Evolutionary conservation across 305 asterid genomes (phyloP).

Genomic region (Salvia sclarea): DNA sequence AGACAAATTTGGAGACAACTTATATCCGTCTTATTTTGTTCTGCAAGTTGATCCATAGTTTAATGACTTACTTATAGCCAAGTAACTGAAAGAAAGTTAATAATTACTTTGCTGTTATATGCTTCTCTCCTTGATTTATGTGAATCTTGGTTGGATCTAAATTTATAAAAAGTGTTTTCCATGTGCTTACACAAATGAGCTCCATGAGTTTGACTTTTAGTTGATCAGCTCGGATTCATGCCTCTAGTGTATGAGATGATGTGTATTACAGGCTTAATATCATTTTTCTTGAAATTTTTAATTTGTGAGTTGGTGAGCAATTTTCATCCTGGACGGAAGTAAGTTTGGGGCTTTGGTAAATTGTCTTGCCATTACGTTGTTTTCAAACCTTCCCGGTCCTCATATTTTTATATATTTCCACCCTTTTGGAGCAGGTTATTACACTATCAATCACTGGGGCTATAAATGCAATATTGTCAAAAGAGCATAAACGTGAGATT

Average conservation of each 20-base stretch:
- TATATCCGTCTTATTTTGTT: background rate
- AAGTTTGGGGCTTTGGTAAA: background rate
- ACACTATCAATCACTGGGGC: constrained; percentile 81
- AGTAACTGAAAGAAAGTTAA: background rate
- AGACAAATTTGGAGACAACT: background rate
- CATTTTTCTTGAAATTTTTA: background rate
- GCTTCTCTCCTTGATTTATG: constrained; percentile 2
- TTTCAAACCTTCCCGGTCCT: constrained; percentile 13
- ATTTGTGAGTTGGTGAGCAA: constrained; percentile 12
- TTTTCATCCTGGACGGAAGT: constrained; percentile 16
- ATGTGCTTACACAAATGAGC: background rate
- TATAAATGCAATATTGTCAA: constrained; percentile 70
- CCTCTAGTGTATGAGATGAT: constrained; percentile 14
- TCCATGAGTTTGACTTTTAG: background rate
- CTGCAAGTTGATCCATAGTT: constrained; percentile 15
- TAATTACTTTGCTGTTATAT: background rate
- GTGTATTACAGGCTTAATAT: background rate
- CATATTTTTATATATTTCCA: constrained; percentile 6
- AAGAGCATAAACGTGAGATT: constrained; percentile 85
- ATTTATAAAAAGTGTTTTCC: background rate
- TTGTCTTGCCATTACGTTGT: background rate
- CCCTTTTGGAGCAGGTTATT: constrained; percentile 58
- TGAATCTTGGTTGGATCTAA: background rate
- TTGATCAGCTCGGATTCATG: background rate
- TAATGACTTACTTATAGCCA: constrained; percentile 1